Evolutionary conservation across 2,329 filamentous ascomycete species (phyloP), one percentile per base, ranked within the genome.

Genomic region (Elsinoe fawcettii): DNA sequence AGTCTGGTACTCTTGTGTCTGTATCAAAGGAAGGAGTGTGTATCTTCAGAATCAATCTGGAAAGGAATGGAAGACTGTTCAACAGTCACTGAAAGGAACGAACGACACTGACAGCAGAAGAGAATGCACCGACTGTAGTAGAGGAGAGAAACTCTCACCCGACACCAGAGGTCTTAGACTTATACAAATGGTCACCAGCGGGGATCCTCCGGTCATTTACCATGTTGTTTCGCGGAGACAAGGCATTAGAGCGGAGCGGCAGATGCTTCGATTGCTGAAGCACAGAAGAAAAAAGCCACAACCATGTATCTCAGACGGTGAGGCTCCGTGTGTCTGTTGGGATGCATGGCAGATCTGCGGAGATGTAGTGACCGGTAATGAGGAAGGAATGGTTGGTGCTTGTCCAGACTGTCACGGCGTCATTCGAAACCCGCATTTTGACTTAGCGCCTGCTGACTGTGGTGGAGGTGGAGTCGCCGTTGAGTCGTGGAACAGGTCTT

Each of bases 101-200:
- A 53, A 53, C 12, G 49, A 25, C 49, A 53, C 16, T 22, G 49
- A 53, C 34, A 37, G 49, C 20, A 53, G 49, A 53, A 53, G 20
- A 53, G 49, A 53, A 53, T 53, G 49, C 7, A 53, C 49, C 49
- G 49, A 36, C 30, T 53, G 49, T 53, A 37, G 20, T n/a, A 18
- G 32, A 39, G 49, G 23, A 34, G 18, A 34, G 46, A 34, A 51
- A 34, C 3, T 32, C 46, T 32, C 9, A n/a, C 32, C 25, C 25
- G 14, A 32, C 46, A 20, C 23, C 25, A 20, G 22, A 22, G 8
- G n/a, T n/a, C 12, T 18, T 14, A 20, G 32, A 53, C 49, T 53
- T 53, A 53, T 53, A 53, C 49, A 53, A 16, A 37, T 23, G n/a
- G 8, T 11, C 25, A 18, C 16, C 32, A 12, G 30, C 32, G 34